Base-by-base conservation (phyloP, 148 eudicot species). In the Persicaria tinctoria region DNA sequence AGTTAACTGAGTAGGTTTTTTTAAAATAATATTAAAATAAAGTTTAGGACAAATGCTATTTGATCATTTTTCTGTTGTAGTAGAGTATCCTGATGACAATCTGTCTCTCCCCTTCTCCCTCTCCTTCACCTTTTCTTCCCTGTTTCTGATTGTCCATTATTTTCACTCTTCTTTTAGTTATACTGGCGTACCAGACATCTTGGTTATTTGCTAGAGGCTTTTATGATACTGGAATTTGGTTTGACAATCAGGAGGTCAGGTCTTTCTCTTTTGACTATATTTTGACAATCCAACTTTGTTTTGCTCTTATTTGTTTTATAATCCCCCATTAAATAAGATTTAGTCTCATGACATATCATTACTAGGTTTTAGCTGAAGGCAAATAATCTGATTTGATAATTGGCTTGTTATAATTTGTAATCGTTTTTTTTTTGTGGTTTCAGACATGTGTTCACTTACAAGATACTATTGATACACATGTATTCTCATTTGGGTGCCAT, bases 161-260 rank as follows among this genome's bases (percentile, higher is more conserved):
- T 13, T 76, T 75, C 56, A n/a, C 62, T 78, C 70, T 80, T 60
- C 68, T 32, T 54, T 13, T 79, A 94, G 97, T 83, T 94, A 71
- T 94, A 86, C 78, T 94, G 98, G 98, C 91, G 86, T 76, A 94
- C 90, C 55, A 82, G 84, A 76, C 74, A 83, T 80, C 75, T 84
- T 73, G 97, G 98, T 49, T 94, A 94, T 88, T 79, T 91, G 84
- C 78, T 94, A 83, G 98, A 91, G 84, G 80, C 97, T 11, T 80
- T 94, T 71, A 90, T 91, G 96, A 78, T 91, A 70, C 82, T 91
- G 83, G 98, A 94, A 82, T 83, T 94, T 38, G 98, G 98, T 51
- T 86, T 94, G 79, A 78, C 84, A 75, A 79, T 91, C 78, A 82
- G 90, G 83, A 91, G 98, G 98, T 93, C 74, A 77, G 89, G 64